These are phyloP conservation scores for Hypoxylon sp. DNA, from an alignment of 2,329 filamentous ascomycete species.

Conservation along the genomic window DNA sequence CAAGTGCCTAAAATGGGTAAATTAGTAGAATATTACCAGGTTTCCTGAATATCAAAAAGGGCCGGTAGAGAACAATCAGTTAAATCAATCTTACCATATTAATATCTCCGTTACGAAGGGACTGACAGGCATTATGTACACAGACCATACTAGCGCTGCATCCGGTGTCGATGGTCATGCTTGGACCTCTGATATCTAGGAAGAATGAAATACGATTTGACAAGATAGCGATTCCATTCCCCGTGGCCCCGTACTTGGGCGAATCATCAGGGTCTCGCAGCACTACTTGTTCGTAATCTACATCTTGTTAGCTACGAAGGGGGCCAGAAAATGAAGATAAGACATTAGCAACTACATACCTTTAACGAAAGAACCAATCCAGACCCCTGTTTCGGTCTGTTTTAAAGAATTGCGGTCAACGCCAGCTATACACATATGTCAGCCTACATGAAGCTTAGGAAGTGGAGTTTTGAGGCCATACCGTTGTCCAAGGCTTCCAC, in stretches of 20 bases:
- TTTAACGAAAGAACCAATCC: slow-evolving; percentile 46
- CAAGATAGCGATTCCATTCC: slow-evolving; percentile 51
- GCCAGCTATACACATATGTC: slow-evolving; percentile 33
- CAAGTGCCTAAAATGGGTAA: slow-evolving; percentile 52
- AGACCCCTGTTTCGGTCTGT: slow-evolving; percentile 44
- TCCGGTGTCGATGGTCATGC: slow-evolving; percentile 59
- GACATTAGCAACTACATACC: slow-evolving; percentile 26
- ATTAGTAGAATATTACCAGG: slow-evolving; percentile 9
- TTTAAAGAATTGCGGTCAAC: slow-evolving; percentile 38
- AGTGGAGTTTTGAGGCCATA: slow-evolving; percentile 12
- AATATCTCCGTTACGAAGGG: slow-evolving; percentile 51
- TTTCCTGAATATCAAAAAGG: slow-evolving; percentile 21
- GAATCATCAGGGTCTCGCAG: slow-evolving; percentile 45
- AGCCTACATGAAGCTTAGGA: neutral
- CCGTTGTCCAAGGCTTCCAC: slow-evolving; percentile 46
- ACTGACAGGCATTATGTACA: slow-evolving; percentile 56
- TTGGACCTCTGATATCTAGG: slow-evolving; percentile 56
- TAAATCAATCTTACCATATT: slow-evolving; percentile 43
- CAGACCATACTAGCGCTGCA: slow-evolving; percentile 59
- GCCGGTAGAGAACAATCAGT: neutral
- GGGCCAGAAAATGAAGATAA: neutral
- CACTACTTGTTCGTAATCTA: slow-evolving; percentile 49
- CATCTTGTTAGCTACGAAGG: slow-evolving; percentile 17
- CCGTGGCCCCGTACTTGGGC: slow-evolving; percentile 51
- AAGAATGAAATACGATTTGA: slow-evolving; percentile 58